These are phyloP conservation scores for Astrephomene gubernaculifera DNA, from an alignment of 139 green algal species.

Conservation along the genomic window DNA sequence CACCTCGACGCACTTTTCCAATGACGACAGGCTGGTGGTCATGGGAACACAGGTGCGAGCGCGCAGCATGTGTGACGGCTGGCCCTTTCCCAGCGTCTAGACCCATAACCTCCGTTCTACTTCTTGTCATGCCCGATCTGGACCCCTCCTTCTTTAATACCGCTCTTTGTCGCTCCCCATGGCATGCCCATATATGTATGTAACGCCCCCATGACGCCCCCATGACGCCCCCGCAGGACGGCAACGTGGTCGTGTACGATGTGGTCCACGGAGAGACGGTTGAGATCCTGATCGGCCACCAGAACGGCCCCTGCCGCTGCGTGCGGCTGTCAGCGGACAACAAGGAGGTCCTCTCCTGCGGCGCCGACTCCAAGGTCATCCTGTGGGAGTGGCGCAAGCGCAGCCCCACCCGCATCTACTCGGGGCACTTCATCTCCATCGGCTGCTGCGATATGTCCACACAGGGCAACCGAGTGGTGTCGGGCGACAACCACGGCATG, in stretches of 20 bases:
- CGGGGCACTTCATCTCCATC: constrained; percentile 65
- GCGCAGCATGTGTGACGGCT: too few relatives aligned
- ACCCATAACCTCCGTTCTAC: too few relatives aligned
- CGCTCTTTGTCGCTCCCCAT: too few relatives aligned
- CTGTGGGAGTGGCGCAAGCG: constrained; percentile 64
- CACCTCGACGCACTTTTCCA: constrained; percentile 57
- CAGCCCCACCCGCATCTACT: constrained; percentile 55
- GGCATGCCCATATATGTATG: too few relatives aligned
- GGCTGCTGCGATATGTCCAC: constrained; percentile 53
- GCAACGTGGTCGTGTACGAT: constrained; percentile 62
- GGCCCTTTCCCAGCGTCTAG: too few relatives aligned
- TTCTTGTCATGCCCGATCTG: too few relatives aligned
- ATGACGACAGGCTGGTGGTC: constrained; percentile 56
- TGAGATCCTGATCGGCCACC: constrained; percentile 57
- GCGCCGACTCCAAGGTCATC: constrained; percentile 60
- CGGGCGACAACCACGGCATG: constrained; percentile 64
- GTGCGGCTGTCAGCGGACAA: constrained; percentile 56
- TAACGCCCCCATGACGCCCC: too few relatives aligned
- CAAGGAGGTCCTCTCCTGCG: constrained; percentile 60
- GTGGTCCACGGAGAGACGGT: constrained; percentile 61
- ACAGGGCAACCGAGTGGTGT: constrained; percentile 51
- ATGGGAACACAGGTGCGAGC: constrained; percentile 57
- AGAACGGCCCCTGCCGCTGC: constrained; percentile 65
- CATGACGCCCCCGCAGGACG: constrained; percentile 37
- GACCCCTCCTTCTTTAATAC: too few relatives aligned